A percentile compares a stretch with the other conserved stretches of the same genome.
Evolutionary conservation across 331 rosid genomes (phyloP).

Genomic region (Malus hybrid): DNA sequence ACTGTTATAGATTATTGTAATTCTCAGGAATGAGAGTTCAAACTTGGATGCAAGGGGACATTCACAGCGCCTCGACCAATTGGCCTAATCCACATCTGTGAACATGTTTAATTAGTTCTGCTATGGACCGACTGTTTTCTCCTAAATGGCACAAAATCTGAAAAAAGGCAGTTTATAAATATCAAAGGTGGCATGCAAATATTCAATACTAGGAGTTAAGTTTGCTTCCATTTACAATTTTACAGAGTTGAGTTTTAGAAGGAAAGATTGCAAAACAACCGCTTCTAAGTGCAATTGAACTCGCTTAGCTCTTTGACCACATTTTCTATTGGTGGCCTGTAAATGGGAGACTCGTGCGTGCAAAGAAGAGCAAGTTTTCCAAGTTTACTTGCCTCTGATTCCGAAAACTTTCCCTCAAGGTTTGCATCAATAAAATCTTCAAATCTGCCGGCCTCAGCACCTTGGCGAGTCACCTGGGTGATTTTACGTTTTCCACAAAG

Average conservation of each 20-base stretch:
- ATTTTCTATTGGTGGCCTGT: conserved; percentile 58
- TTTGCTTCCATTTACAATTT: neutral
- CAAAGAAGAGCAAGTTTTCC: conserved; percentile 57
- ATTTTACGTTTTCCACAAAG: conserved; percentile 55
- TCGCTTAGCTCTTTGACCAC: conserved; percentile 39
- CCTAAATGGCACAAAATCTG: neutral
- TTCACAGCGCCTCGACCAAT: neutral
- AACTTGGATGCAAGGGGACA: no score
- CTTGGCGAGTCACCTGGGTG: conserved; percentile 27
- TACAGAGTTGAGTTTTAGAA: neutral
- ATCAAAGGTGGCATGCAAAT: neutral
- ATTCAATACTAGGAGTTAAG: neutral
- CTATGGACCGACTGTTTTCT: neutral
- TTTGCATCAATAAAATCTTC: conserved; percentile 51
- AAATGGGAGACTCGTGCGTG: conserved; percentile 48
- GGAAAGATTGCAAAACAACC: neutral
- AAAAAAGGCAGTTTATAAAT: neutral
- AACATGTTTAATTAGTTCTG: neutral
- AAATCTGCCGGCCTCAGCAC: conserved; percentile 28
- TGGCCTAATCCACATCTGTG: neutral
- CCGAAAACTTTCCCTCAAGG: conserved; percentile 63
- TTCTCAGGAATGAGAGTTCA: no score
- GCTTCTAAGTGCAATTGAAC: neutral
- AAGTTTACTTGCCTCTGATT: conserved; percentile 57
- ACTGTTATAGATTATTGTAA: no score